Conservation (phyloP, 257 asterid genomes). For the Salvia splendens region DNA sequence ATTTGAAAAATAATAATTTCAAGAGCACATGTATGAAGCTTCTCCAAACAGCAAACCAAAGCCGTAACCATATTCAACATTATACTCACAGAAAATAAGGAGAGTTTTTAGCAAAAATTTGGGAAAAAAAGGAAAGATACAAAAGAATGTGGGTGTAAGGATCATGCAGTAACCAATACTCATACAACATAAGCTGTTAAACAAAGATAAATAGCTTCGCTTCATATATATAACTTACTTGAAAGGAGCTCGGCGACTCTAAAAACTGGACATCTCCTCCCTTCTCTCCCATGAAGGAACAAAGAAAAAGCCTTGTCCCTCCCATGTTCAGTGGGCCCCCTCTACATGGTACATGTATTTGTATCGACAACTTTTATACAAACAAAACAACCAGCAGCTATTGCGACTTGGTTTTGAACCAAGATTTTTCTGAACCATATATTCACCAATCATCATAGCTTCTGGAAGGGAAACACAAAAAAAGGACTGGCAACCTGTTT, state of each 20-base stretch:
- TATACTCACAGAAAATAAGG: not conserved
- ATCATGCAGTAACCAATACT: not conserved
- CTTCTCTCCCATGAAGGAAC: slow-evolving; percentile 9
- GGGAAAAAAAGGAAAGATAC: not conserved
- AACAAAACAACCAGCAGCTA: slow-evolving; percentile 22
- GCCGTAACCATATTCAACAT: not conserved
- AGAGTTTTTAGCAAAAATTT: not conserved
- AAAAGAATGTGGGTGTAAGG: slow-evolving; percentile 7
- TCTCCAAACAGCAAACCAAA: not conserved
- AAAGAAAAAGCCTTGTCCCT: not conserved
- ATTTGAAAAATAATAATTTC: not conserved
- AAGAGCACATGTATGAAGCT: not conserved
- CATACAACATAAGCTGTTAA: slow-evolving; percentile 14
- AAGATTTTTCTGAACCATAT: not conserved
- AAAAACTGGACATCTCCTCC: slow-evolving; percentile 31
- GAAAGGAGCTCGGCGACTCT: slow-evolving; percentile 31
- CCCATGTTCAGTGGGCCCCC: not conserved
- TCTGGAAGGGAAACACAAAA: not conserved
- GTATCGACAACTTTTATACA: slow-evolving; percentile 21
- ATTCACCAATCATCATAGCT: slow-evolving; percentile 14
- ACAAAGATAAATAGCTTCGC: not conserved
- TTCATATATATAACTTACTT: not conserved
- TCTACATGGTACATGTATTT: slow-evolving; percentile 9
- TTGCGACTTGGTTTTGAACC: slow-evolving; percentile 17
- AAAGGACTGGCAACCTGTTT: not conserved